Evolutionary conservation across 1,284 basidiomycete species (phyloP).

Genomic region (Malassezia cuniculi): DNA sequence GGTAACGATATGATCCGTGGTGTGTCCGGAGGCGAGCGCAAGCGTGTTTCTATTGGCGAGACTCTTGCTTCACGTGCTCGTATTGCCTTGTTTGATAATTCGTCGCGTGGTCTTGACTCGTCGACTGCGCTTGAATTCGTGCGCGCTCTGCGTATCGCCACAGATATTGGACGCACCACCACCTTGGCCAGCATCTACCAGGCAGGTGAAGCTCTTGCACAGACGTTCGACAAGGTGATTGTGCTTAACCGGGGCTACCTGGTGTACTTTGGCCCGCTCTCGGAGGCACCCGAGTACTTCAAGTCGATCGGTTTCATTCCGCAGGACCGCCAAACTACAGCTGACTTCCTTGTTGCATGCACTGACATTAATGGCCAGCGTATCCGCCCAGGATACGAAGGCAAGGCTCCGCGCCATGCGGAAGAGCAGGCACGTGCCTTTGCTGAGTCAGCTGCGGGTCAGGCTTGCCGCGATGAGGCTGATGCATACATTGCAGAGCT

Average conservation of each 20-base stretch:
- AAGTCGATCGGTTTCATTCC: conserved; percentile 41
- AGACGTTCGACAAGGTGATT: conserved; percentile 35
- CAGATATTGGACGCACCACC: conserved; percentile 20
- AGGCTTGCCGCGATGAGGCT: conserved; percentile 18
- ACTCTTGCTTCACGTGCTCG: conserved; percentile 45
- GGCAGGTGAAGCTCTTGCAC: conserved; percentile 29
- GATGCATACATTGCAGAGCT: conserved; percentile 19
- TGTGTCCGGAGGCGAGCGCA: conserved; percentile 48
- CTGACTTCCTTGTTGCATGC: conserved; percentile 44
- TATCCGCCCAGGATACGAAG: conserved; percentile 38
- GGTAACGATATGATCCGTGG: conserved; percentile 31
- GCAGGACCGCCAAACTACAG: conserved; percentile 46
- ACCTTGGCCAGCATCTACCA: conserved; percentile 34
- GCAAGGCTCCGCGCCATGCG: conserved; percentile 25
- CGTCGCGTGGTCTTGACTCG: conserved; percentile 33
- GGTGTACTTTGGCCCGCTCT: conserved; percentile 32
- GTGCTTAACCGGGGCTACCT: conserved; percentile 40
- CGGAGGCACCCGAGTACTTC: conserved; percentile 29
- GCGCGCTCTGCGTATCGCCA: conserved; percentile 26
- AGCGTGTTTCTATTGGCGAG: conserved; percentile 33
- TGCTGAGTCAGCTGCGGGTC: conserved; percentile 18
- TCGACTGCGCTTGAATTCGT: conserved; percentile 35
- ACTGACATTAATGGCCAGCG: conserved; percentile 48
- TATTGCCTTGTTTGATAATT: conserved; percentile 31
- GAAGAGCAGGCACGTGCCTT: conserved; percentile 27